Evolutionary conservation across 169 alveolate species (phyloP), one percentile per base, ranked within the genome.

Genomic region (Cryptosporidium meleagridis): DNA sequence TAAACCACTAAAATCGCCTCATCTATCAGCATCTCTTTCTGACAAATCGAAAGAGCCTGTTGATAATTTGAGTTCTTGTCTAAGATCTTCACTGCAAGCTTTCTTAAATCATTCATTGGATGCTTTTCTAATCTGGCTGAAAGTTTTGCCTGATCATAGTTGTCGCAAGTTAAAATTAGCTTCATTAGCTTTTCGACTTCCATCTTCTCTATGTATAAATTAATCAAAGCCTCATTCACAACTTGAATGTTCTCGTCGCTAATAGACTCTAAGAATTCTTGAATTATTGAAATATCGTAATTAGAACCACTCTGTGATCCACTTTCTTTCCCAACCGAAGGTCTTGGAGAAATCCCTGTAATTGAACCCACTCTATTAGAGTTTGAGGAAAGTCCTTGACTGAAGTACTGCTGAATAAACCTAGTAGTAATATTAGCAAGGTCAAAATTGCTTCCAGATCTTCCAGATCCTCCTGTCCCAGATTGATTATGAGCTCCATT

Each of bases 181-280:
- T 97, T 92, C 92, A 97, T 94, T 70, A 99, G 94, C 61, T 96
- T 87, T 85, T 97, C 99, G 39, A 96, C 96, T 91, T 98, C 99
- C 91, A 97, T 98, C 69, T 96, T 97, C 87, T 98, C 99, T 70
- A 99, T 96, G 91, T 96, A 97, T 67, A 99, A 95, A 89, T 99
- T 99, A 87, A 97, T 97, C 75, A 98, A 75, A 37, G 99, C 99
- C 95, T 99, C 99, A 92, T 99, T 99, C 61, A 98, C 99, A 16
- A 65, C 67, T 59, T 41, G 68, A 41, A 80, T 80, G n/a, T 80
- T 80, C 70, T 80, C 89, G 1, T 65, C 75, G n/a, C 58, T 59
- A n/a, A 80, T 65, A 9, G 80, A 59, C n/a, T 80, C 89, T 48
- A 80, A 23, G 53, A 80, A 80, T 26, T 80, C 75, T 33, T 80